Base-by-base conservation (phyloP, 2,329 filamentous ascomycete species). In the Aspergillus sp. region DNA sequence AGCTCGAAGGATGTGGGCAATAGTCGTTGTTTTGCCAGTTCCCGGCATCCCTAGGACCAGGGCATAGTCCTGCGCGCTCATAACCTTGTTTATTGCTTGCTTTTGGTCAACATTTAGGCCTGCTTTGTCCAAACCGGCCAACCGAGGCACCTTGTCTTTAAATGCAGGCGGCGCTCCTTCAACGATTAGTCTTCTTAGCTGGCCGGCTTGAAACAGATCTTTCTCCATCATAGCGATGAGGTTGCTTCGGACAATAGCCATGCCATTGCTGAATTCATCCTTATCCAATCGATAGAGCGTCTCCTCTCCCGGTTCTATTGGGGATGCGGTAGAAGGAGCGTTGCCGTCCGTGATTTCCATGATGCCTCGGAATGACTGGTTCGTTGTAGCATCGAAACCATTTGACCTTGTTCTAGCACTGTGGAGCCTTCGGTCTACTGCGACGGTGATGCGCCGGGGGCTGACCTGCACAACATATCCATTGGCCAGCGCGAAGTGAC, bases 41-140 rank as follows among this genome's bases (percentile, higher is more conserved):
- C 95, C 95, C 2, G 95, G 95, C 95, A 99, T 99, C 27, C 95
- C 95, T 19, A 99, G 84, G 12, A 99, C 93, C n/a, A 99, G 82
- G 7, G 95, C 93, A 73, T 98, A 99, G 76, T 99, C 93, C 65
- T 90, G 85, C 3, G 95, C 93, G 68, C 89, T 91, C 89, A 99
- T 96, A 40, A 99, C 93, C 74, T 97, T 98, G 65, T 91, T 85
- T 52, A 99, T 92, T 0, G 95, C 95, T 57, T 82, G 83, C 68
- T 83, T 87, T 73, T 99, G 95, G 70, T 98, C 95, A 9, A 90
- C 81, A 64, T 99, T 99, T 65, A 99, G 85, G 52, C 80, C 84
- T 61, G 84, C 84, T 52, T 85, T 82, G 37, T 74, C 76, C 25
- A 75, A 66, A 6, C 74, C 85, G 3, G 83, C 76, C 12, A 91